Percentiles rank a stretch among this genome's conserved stretches.
Evolutionary conservation across 768 basidiomycete species (phyloP).

Genomic region (Pisolithus albus): DNA sequence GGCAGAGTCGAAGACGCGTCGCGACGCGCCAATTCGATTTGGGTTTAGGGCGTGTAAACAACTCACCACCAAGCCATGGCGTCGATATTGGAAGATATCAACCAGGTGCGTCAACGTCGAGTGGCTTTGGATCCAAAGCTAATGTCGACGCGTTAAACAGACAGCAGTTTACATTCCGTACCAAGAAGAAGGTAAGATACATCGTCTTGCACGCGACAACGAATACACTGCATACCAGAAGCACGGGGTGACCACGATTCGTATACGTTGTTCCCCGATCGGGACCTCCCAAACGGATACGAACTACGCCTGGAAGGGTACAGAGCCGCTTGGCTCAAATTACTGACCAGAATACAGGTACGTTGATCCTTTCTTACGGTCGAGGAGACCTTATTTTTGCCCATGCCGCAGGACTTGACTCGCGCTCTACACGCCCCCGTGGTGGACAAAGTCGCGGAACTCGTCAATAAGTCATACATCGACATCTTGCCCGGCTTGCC

Average conservation of each 20-base stretch:
- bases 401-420: slow-evolving; percentile 35
- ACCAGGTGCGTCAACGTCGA: slow-evolving; percentile 17
- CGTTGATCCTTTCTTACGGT: slow-evolving; percentile 8
- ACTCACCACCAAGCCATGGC: slow-evolving; percentile 4
- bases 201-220: background rate
- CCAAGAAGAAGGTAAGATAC: slow-evolving; percentile 14
- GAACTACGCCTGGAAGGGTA: slow-evolving; percentile 47
- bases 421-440: slow-evolving; percentile 43
- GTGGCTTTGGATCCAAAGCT: background rate
- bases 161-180: slow-evolving; percentile 26
- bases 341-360: slow-evolving; percentile 52
- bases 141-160: slow-evolving; percentile 13
- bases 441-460: slow-evolving; percentile 36
- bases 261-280: slow-evolving; percentile 24
- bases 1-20: slow-evolving; percentile 34
- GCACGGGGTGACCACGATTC: slow-evolving; percentile 8
- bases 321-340: slow-evolving; percentile 50
- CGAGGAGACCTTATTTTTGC: background rate
- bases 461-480: slow-evolving; percentile 40
- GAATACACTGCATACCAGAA: slow-evolving; percentile 6
- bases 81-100: slow-evolving; percentile 16
- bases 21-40: slow-evolving; percentile 43
- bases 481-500: slow-evolving; percentile 50
- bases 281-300: slow-evolving; percentile 27
- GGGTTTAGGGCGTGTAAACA: slow-evolving; percentile 41